Evolutionary conservation across 2,329 filamentous ascomycete species (phyloP).

Genomic region (Tympanopsis confertula): DNA sequence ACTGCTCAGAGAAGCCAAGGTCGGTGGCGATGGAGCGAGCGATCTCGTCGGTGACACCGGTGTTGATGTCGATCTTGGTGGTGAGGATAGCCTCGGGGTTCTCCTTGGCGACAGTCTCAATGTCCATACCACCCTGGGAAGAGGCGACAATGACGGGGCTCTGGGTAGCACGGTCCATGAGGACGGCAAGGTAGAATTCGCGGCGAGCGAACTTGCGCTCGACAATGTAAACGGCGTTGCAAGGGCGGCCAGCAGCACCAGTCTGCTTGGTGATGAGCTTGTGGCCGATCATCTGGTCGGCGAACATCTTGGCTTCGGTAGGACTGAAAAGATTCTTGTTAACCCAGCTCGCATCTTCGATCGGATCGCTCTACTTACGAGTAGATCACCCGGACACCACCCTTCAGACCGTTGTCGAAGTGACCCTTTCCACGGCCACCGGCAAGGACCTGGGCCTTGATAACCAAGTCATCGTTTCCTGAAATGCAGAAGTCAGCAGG

Average conservation of each 20-base stretch:
- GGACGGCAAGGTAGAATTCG: constrained; percentile 96
- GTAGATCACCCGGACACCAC: constrained; percentile 97
- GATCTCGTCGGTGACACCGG: constrained; percentile 89
- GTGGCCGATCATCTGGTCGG: constrained; percentile 98
- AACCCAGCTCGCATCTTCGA: not conserved
- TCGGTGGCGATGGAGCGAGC: constrained; percentile 79
- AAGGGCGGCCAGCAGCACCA: constrained; percentile 81
- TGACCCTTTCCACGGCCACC: constrained; percentile 95
- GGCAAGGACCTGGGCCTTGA: constrained; percentile 98
- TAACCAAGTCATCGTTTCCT: constrained; percentile 80
- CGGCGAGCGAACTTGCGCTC: constrained; percentile 98
- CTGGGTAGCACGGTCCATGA: constrained; percentile 93
- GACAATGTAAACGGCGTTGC: constrained; percentile 96
- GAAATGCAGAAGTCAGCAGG: no score
- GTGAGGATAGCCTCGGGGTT: constrained; percentile 91
- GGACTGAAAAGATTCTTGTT: constrained; percentile 26
- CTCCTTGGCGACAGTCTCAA: constrained; percentile 97
- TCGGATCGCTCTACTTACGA: constrained; percentile 31
- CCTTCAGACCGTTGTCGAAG: constrained; percentile 98
- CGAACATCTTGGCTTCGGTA: constrained; percentile 91
- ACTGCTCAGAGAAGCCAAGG: constrained; percentile 96
- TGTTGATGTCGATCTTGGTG: constrained; percentile 85
- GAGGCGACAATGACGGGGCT: constrained; percentile 92
- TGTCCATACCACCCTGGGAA: constrained; percentile 98
- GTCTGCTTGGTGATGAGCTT: constrained; percentile 99